Conservation (phyloP, 1,284 basidiomycete genomes). For the Phenoliferia sp. region DNA sequence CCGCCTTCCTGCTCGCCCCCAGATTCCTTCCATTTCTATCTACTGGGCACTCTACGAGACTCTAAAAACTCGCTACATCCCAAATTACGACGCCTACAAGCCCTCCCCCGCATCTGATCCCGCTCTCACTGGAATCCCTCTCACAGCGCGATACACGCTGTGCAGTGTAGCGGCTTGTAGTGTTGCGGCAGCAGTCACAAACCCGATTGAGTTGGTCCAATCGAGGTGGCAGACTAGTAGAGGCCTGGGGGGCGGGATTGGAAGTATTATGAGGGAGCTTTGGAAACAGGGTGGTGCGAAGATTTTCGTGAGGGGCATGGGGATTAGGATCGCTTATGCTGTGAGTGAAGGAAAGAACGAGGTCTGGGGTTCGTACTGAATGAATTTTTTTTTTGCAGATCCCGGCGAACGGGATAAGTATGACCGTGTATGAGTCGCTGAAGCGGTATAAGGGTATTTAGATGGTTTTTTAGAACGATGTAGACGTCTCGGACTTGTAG, state of each 20-base stretch:
- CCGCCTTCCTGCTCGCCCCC: neutral
- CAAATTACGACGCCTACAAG: conserved; percentile 22
- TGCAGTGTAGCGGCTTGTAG: conserved; percentile 31
- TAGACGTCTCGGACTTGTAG: no score
- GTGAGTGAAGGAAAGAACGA: conserved; percentile 6
- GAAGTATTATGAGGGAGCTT: conserved; percentile 24
- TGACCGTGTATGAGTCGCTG: conserved; percentile 32
- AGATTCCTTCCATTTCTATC: neutral
- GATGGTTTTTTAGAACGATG: no score
- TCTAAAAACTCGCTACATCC: conserved; percentile 34
- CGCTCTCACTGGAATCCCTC: conserved; percentile 7
- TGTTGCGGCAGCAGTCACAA: conserved; percentile 26
- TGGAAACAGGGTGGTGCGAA: conserved; percentile 25
- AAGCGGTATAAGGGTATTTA: conserved; percentile 29
- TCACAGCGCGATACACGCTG: conserved; percentile 30
- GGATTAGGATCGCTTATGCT: conserved; percentile 31
- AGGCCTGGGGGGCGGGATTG: conserved; percentile 22
- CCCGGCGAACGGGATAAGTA: conserved; percentile 32
- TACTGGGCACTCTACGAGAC: conserved; percentile 31
- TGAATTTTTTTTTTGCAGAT: conserved; percentile 9
- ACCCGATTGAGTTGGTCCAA: conserved; percentile 34
- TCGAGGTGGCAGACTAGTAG: conserved; percentile 34
- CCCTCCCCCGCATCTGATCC: neutral
- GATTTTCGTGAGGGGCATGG: conserved; percentile 31
- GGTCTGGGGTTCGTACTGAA: neutral